Evolutionary conservation across 768 basidiomycete genomes (phyloP).

Genomic region (Clitopilus hobsonii): DNA sequence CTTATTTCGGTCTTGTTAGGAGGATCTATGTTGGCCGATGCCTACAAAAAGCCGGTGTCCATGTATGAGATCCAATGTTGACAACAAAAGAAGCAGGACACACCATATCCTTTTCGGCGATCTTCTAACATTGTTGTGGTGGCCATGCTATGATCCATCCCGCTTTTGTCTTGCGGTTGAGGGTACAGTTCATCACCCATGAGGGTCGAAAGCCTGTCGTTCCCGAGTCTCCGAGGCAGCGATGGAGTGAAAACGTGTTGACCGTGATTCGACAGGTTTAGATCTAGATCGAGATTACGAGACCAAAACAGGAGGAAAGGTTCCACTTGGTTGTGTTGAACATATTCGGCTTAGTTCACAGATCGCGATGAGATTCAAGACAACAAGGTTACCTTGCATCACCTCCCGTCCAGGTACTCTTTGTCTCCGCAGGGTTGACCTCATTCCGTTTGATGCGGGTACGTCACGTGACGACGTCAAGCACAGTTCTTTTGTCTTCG

Average conservation of each 20-base stretch:
- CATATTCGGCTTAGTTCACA: background rate
- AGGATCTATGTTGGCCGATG: background rate
- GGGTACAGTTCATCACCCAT: background rate
- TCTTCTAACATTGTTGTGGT: background rate
- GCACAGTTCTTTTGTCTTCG: background rate
- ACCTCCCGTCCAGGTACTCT: background rate
- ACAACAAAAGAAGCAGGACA: background rate
- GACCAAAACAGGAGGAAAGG: background rate
- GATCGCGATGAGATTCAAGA: background rate
- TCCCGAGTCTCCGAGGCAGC: background rate
- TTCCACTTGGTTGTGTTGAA: background rate
- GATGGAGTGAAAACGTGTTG: background rate
- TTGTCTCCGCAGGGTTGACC: background rate
- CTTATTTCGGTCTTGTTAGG: background rate
- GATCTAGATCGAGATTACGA: background rate
- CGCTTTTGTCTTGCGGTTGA: background rate
- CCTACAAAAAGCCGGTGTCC: background rate
- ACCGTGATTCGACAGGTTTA: background rate
- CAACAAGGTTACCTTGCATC: background rate
- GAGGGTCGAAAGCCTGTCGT: background rate
- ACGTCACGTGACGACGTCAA: background rate
- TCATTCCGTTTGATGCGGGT: background rate
- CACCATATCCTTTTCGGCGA: background rate
- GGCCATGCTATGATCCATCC: background rate
- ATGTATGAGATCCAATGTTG: background rate